Evolutionary conservation across 345 rosid species (phyloP).

Genomic region (Nephelium lappaceum): DNA sequence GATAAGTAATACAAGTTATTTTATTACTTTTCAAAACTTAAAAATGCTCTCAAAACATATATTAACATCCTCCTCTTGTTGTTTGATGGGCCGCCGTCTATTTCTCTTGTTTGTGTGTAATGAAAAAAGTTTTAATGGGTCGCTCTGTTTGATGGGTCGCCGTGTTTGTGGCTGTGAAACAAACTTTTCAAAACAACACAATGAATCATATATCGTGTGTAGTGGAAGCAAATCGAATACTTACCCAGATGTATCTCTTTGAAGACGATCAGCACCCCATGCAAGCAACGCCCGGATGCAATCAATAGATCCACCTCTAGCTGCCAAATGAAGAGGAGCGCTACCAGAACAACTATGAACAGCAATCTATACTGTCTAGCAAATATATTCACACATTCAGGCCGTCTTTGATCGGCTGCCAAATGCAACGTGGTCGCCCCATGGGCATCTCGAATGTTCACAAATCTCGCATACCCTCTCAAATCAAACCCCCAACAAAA

Average conservation of each 20-base stretch:
- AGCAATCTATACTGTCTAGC: slow-evolving; percentile 47
- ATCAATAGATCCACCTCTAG: slow-evolving; percentile 95
- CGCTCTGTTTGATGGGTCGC: no score
- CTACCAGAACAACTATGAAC: slow-evolving; percentile 75
- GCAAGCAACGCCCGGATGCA: slow-evolving; percentile 89
- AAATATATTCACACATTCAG: slow-evolving; percentile 86
- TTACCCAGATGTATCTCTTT: slow-evolving; percentile 94
- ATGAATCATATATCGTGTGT: background rate
- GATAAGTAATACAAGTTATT: no score
- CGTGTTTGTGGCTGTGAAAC: background rate
- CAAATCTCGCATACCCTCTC: slow-evolving; percentile 94
- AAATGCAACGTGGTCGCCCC: slow-evolving; percentile 98
- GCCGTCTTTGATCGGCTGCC: slow-evolving; percentile 86
- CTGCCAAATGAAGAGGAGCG: slow-evolving; percentile 98
- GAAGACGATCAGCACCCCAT: slow-evolving; percentile 98
- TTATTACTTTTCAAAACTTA: no score
- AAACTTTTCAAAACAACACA: background rate
- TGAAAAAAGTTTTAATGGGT: no score
- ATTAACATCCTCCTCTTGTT: no score
- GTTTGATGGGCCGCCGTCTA: no score
- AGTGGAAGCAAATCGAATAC: background rate
- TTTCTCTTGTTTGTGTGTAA: no score
- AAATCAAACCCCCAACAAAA: slow-evolving; percentile 17
- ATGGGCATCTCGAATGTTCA: slow-evolving; percentile 82
- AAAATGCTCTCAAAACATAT: no score